Evolutionary conservation across 2,329 filamentous ascomycete genomes (phyloP).

Genomic region (Myriosclerotinia curreyana): DNA sequence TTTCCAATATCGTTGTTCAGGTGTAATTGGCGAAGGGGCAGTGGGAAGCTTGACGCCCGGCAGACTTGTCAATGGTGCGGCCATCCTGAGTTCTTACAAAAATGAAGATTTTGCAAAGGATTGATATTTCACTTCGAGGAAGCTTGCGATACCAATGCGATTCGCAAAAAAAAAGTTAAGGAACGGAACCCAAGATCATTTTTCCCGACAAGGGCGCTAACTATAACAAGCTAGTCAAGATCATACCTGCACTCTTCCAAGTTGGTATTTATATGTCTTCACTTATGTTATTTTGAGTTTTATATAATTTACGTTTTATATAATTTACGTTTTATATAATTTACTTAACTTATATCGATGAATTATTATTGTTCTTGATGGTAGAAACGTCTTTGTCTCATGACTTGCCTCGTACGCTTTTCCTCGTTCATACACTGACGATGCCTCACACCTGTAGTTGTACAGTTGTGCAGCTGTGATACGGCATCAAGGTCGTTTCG

Average conservation of each 20-base stretch:
- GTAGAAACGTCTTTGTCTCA: neutral
- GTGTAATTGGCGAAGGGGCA: conserved; percentile 77
- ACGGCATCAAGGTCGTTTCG: neutral
- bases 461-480: neutral
- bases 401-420: neutral
- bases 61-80: conserved; percentile 36
- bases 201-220: conserved; percentile 10
- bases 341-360: no score
- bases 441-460: neutral
- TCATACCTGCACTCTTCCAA: conserved; percentile 8
- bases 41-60: conserved; percentile 70
- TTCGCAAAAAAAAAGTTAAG: conserved; percentile 19
- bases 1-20: conserved; percentile 95
- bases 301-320: no score
- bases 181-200: neutral
- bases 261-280: neutral
- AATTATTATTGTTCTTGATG: neutral
- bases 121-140: conserved; percentile 9
- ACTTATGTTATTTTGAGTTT: no score
- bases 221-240: conserved; percentile 10
- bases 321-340: no score
- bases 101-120: conserved; percentile 18
- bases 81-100: conserved; percentile 30
- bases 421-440: neutral
- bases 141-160: conserved; percentile 10